phyloP scores from a whole-genome alignment of 768 basidiomycete species.

The Rhizopogon vesiculosus region DNA sequence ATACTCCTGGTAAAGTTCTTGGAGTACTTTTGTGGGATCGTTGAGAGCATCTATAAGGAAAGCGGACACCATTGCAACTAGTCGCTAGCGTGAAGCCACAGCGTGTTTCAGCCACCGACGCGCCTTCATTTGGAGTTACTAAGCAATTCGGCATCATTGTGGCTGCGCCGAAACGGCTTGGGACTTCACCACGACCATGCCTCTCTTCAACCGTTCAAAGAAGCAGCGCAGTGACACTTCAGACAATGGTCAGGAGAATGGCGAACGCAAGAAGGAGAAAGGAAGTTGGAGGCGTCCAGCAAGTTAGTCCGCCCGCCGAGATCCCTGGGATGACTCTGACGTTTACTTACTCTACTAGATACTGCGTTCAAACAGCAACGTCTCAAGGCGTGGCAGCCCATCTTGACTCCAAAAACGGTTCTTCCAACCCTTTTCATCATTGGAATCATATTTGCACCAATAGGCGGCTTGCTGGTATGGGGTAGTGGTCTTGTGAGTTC shows the following conservation, averaged over 20 bases:
- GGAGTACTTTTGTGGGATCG: slow-evolving; percentile 45
- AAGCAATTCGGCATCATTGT: slow-evolving; percentile 1
- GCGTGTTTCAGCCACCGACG: slow-evolving; percentile 1
- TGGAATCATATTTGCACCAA: slow-evolving; percentile 92
- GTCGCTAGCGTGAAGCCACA: too few relatives aligned
- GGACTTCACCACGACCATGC: slow-evolving; percentile 34
- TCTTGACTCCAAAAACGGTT: slow-evolving; percentile 96
- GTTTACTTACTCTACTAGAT: slow-evolving; percentile 42
- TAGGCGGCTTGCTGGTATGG: slow-evolving; percentile 94
- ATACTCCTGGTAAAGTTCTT: slow-evolving; percentile 37
- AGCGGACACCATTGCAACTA: slow-evolving; percentile 45
- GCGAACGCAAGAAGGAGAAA: slow-evolving; percentile 74
- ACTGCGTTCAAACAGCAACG: slow-evolving; percentile 99
- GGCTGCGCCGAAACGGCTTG: slow-evolving; percentile 7
- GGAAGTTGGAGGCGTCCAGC: slow-evolving; percentile 82
- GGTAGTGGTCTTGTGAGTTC: slow-evolving; percentile 62
- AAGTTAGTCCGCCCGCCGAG: slow-evolving; percentile 42
- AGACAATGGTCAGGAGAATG: slow-evolving; percentile 33
- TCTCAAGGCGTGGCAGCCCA: slow-evolving; percentile 99
- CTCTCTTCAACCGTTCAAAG: slow-evolving; percentile 51
- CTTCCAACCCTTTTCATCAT: slow-evolving; percentile 95
- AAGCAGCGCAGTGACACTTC: slow-evolving; percentile 28
- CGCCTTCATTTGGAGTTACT: neutral
- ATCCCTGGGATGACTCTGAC: slow-evolving; percentile 10
- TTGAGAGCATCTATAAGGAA: slow-evolving; percentile 42